A percentile compares a stretch with the other conserved stretches of the same genome.
Evolutionary conservation across 2,329 filamentous ascomycete genomes (phyloP).

Genomic region (Claviceps africana): DNA sequence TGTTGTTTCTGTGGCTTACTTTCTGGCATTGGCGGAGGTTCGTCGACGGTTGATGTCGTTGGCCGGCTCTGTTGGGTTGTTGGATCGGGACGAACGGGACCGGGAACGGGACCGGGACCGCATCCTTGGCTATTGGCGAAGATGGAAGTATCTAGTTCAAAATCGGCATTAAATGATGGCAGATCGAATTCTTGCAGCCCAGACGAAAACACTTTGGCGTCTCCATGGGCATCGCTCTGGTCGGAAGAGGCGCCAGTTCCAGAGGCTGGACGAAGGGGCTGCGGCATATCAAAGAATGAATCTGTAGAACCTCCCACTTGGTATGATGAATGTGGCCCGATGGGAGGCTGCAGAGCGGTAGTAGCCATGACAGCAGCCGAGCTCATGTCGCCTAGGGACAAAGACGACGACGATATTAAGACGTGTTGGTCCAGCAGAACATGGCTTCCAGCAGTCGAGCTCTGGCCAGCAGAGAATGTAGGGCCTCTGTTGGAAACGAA

Average conservation of each 20-base stretch:
- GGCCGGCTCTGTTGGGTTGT: slow-evolving; percentile 5
- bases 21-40: neutral
- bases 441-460: slow-evolving; percentile 2
- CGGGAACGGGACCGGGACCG: no score
- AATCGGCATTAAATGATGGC: slow-evolving; percentile 36
- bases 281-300: slow-evolving; percentile 1
- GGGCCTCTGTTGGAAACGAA: neutral
- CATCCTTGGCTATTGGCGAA: slow-evolving; percentile 17
- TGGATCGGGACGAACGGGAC: neutral
- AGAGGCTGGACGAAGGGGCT: neutral
- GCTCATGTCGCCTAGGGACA: slow-evolving; percentile 1
- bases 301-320: slow-evolving; percentile 1
- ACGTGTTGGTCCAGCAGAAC: neutral
- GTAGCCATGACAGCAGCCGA: slow-evolving; percentile 4
- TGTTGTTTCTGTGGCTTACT: slow-evolving; percentile 5
- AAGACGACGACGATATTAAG: neutral
- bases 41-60: neutral
- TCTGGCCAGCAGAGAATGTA: slow-evolving; percentile 7
- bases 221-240: neutral
- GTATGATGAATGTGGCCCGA: slow-evolving; percentile 4
- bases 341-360: neutral
- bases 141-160: slow-evolving; percentile 33
- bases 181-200: slow-evolving; percentile 33
- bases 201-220: neutral
- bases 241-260: neutral